Base-by-base conservation (phyloP, 2,329 filamentous ascomycete genomes). In the Nemania abortiva region DNA sequence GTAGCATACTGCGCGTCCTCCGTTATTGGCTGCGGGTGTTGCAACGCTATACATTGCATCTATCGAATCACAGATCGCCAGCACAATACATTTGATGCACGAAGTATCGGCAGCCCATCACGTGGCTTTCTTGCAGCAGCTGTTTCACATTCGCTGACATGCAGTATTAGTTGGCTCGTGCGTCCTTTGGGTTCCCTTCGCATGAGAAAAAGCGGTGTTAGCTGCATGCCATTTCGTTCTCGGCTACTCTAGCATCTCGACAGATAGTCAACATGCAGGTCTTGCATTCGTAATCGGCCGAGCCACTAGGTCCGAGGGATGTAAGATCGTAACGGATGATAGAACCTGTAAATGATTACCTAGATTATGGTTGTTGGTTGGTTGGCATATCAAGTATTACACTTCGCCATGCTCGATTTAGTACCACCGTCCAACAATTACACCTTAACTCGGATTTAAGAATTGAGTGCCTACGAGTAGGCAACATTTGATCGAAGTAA, bases 111-210 rank as follows among this genome's bases (percentile, higher is more conserved):
- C 57, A 63, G 69, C 24, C 60, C 47, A 71, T 76, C 75, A 76
- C 74, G 75, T 77, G 75, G 70, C 63, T 69, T 59, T 68, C 62
- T 71, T 70, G 69, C 59, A 56, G 70, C 39, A 63, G 47, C 13
- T 74, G 76, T 77, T 77, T 77, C 76, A 77, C 68, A 74, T 72
- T 77, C 59, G 66, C 73, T 73, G 76, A 75, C 73, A 69, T 76
- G 75, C 74, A 75, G 75, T 31, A 66, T 54, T 67, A 53, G 65
- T 70, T 70, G 70, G 70, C 53, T 65, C 52, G 59, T 66, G 58
- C 63, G 55, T 59, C 59, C 45, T 29, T 68, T 42, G 54, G 60
- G 56, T 62, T 39, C 45, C 31, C 15, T 55, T 57, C 47, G 34
- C 52, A 15, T 18, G 42, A 63, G 11, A 72, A 63, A 63, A 18